Base-by-base conservation (phyloP, 331 rosid species). In the Rosa hybrid region DNA sequence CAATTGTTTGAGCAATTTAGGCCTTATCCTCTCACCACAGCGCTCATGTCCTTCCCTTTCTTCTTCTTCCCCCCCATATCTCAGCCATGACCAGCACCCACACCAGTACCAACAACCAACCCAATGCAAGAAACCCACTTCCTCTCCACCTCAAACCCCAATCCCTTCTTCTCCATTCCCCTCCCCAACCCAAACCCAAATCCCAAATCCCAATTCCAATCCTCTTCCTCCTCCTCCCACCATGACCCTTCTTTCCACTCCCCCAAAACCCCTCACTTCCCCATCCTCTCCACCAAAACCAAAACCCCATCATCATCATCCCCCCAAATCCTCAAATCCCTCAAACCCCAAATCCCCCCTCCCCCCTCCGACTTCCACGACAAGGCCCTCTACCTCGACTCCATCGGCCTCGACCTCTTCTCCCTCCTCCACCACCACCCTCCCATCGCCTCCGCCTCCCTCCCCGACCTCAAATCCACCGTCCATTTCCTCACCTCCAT, bases 381-480 rank as follows among this genome's bases (percentile, higher is more conserved):
- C 49, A 95, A 91, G 81, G 78, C 87, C 77, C 90, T 93, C 63
- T 93, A 86, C 79, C 90, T 95, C 25, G 99, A 95, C 82, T 95
- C 98, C 46, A 85, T 95, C 1, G 97, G 97, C 72, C 83, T 95
- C 21, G 96, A 93, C 82, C 87, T 94, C 86, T 84, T 91, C 82
- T 82, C 96, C 65, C 78, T 95, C 70, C 78, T 91, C 84, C 80
- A 82, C 71, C 79, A 85, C 75, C 87, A 93, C 88, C 99, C 99
- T 45, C 88, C 78, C 8, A 20, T 88, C 77, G 72, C 90, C 82
- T 76, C 92, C 56, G 73, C 83, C 72, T 76, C 94, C n/a, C 90
- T 95, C 46, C 46, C 83, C 54, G 85, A 90, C 76, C 72, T 95
- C 73, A 91, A 82, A 84, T 89, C 94, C 78, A 86, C 87, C 1